Evolutionary conservation across 305 asterid genomes (phyloP).

Genomic region (Withania somnifera): DNA sequence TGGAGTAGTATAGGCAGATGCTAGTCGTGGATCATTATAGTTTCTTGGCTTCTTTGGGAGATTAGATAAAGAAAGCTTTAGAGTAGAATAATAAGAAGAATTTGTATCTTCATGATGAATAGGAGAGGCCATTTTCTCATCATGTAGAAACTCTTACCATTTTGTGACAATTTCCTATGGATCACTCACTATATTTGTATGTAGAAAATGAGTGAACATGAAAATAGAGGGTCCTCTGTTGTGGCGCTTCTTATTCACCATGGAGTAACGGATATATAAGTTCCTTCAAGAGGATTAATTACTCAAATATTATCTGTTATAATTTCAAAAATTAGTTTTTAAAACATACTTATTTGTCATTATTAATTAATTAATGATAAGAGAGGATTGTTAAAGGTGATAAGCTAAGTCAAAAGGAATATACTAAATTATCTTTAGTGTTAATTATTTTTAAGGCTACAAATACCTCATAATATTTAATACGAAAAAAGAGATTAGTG

Average conservation of each 20-base stretch:
- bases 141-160: neutral
- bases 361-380: too few species aligned
- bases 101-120: neutral
- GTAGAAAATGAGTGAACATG: neutral
- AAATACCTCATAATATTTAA: too few species aligned
- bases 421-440: too few species aligned
- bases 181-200: neutral
- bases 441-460: too few species aligned
- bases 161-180: neutral
- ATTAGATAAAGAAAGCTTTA: conserved; percentile 43
- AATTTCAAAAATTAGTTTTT: too few species aligned
- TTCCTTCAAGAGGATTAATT: neutral
- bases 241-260: conserved; percentile 23
- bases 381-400: too few species aligned
- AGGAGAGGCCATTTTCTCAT: neutral
- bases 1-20: conserved; percentile 31
- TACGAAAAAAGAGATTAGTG: neutral
- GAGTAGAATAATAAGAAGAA: conserved; percentile 22
- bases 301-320: too few species aligned
- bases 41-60: conserved; percentile 34
- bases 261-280: neutral
- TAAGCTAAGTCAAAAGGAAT: too few species aligned
- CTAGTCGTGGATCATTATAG: neutral
- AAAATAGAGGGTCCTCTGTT: neutral
- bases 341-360: too few species aligned